Base-by-base conservation (phyloP, 176 grass and related monocot species). In the Ensete glaucum region DNA sequence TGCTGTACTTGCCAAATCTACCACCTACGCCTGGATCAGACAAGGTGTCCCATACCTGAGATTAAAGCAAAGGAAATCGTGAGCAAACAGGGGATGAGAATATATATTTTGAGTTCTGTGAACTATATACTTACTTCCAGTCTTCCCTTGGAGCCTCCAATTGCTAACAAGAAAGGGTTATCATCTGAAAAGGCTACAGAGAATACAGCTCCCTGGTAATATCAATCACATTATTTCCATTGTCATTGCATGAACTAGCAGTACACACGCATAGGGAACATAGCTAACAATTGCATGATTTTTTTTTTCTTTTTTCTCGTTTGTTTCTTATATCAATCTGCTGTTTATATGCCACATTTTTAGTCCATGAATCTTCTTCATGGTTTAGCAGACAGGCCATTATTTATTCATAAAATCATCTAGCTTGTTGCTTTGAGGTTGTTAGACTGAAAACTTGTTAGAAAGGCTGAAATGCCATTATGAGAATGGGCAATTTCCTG, bases 141-240 rank as follows among this genome's bases (percentile, higher is more conserved):
- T 87, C 72, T 83, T 50, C 90, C 90, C 79, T 92, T 92, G 27
- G 87, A 89, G 52, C 90, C 90, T 78, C 84, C 87, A 58, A 85
- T 82, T 13, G 90, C 87, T 72, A 92, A 69, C 74, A 81, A 82
- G 71, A 87, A 92, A 24, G 90, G 82, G 20, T 51, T 83, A 34
- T 92, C 90, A n/a, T 76, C 79, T 51, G 84, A 85, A 83, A 92
- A 92, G 49, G 84, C 75, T 54, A 89, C 63, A 1, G 79, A 83
- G 48, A 92, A 92, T 50, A 92, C 16, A 65, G 90, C 84, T 83
- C 90, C 90, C 90, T 87, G 79, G 17, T 80, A 59, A n/a, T 80
- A 57, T n/a, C 12, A 62, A 64, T 17, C 53, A 64, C 9, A 25
- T 52, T 19, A 52, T 9, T 0, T 52, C 8, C 26, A 58, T 16